Evolutionary conservation across 257 asterid species (phyloP).

Genomic region (Solanum bulbocastanum): DNA sequence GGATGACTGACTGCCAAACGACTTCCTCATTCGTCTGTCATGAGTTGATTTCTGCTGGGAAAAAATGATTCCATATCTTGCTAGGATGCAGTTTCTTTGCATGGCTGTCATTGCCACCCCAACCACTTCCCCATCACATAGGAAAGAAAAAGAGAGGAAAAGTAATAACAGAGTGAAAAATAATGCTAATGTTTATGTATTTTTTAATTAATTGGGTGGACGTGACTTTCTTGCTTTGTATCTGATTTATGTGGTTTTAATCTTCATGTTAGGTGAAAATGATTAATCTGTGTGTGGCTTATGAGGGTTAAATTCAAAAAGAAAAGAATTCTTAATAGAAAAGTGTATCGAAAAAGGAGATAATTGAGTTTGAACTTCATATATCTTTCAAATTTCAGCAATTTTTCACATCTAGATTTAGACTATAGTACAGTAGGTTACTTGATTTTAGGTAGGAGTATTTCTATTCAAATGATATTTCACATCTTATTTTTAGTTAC

Average conservation of each 20-base stretch:
- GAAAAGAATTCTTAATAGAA: not conserved
- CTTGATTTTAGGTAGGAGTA: not conserved
- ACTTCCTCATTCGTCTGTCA: not conserved
- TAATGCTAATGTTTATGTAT: not conserved
- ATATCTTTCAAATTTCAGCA: not conserved
- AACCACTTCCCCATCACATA: not conserved
- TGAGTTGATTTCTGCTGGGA: not conserved
- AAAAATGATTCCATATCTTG: not conserved
- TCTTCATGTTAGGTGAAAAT: not conserved
- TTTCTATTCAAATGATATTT: too few relatives aligned
- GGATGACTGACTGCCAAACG: not conserved
- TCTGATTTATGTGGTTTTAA: not conserved
- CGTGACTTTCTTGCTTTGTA: not conserved
- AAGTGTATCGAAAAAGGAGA: not conserved
- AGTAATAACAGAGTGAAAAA: not conserved
- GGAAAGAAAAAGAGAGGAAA: not conserved
- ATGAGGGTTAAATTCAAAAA: not conserved
- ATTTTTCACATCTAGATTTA: not conserved
- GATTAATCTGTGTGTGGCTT: not conserved
- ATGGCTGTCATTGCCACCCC: not conserved
- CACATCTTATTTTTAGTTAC: not conserved
- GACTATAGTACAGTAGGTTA: not conserved
- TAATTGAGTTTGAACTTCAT: not conserved
- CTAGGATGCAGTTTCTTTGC: not conserved
- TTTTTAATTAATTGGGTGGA: not conserved